phyloP scores from a whole-genome alignment of 345 rosid species.

The Triadica sebifera region DNA sequence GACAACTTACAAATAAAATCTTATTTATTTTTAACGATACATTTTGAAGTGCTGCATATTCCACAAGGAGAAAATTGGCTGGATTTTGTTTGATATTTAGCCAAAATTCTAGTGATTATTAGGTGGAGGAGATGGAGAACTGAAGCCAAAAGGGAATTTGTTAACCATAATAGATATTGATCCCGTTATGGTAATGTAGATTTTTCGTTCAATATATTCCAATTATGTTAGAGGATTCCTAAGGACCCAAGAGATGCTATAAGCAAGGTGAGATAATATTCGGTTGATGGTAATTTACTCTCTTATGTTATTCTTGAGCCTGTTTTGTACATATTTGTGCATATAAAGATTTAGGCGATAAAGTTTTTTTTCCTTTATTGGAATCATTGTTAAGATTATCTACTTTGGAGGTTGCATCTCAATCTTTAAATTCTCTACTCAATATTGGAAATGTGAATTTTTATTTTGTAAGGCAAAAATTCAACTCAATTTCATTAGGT shows the following conservation, averaged over 20 bases:
- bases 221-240: conserved; percentile 87
- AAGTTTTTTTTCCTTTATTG: conserved; percentile 18
- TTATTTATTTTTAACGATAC: no score
- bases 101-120: neutral
- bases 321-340: neutral
- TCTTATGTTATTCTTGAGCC: neutral
- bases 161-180: neutral
- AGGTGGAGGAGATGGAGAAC: conserved; percentile 74
- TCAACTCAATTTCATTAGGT: neutral
- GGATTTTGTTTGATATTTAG: neutral
- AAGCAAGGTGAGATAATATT: conserved; percentile 46
- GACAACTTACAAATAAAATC: no score
- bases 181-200: conserved; percentile 39
- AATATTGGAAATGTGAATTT: neutral
- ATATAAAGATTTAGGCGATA: neutral
- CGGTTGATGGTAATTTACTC: neutral
- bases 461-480: neutral
- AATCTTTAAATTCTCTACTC: neutral
- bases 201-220: conserved; percentile 94
- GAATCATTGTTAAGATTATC: neutral
- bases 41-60: no score
- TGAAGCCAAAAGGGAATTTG: conserved; percentile 35
- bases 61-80: neutral
- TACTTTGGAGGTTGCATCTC: neutral
- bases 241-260: conserved; percentile 80